Evolutionary conservation across 306 rosid genomes (phyloP), one percentile per base, ranked within the genome.

Genomic region (Malus sylvestris): DNA sequence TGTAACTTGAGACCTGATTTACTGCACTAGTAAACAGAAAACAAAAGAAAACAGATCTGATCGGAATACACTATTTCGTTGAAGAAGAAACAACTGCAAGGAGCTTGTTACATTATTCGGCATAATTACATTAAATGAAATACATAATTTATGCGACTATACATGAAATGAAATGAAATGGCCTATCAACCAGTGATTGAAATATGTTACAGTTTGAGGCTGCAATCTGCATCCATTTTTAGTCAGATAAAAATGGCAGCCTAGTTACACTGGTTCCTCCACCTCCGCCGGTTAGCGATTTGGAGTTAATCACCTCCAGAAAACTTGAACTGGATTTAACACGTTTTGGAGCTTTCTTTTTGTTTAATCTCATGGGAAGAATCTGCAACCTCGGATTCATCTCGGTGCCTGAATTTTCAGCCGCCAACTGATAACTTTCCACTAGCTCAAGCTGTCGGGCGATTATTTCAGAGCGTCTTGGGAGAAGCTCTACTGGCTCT

Each of bases 401-500:
- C 78, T 92, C 96, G 0, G 96, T 87, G 40, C 98, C 97, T 29
- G 98, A 96, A 67, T 92, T 92, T 87, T 96, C 97, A 53, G 92
- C 98, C 19, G 97, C 92, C 77, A 96, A 81, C 76, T 92, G 98
- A 77, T 96, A 96, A 66, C 97, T 89, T 88, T 87, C 82, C 72
- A 96, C 99, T 1, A 96, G 93, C 82, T 96, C 92, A 70, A 96
- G 96, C 90, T 96, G 99, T 70, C 89, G 78, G 16, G 91, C 99
- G 10, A 96, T 89, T 60, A 96, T 96, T 78, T 96, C 98, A 3
- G 98, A 89, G 75, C 93, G 38, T 74, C 99, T 89, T 22, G 99
- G 98, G 66, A 96, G 99, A 82, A 96, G 99, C 85, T 96, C 99
- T 30, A 96, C 99, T 4, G 98, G 84, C 77, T 96, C 99, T 82